Percentiles rank a stretch among this genome's conserved stretches.
Conservation (phyloP, 2,329 filamentous ascomycete species). For the Emydomyces testavorans region DNA sequence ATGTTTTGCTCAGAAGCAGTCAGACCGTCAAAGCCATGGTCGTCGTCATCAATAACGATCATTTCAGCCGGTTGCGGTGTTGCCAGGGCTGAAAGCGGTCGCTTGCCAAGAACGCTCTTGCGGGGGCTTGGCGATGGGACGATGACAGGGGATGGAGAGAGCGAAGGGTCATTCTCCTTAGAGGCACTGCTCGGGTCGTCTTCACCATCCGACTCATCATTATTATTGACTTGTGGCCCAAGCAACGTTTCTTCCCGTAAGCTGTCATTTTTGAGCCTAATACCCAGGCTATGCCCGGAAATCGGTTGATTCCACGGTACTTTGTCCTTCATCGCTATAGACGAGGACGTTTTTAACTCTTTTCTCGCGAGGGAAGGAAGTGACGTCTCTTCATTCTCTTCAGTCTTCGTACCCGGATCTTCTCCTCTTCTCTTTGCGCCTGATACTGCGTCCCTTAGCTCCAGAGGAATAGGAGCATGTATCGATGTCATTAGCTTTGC, state of each 20-base stretch:
- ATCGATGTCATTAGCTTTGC: slow-evolving; percentile 52
- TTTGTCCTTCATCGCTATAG: slow-evolving; percentile 27
- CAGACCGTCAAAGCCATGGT: slow-evolving; percentile 19
- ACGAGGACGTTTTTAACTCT: slow-evolving; percentile 12
- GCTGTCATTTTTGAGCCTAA: slow-evolving; percentile 4
- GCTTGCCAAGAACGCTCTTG: slow-evolving; percentile 31
- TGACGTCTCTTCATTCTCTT: slow-evolving; percentile 20
- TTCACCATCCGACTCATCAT: slow-evolving; percentile 25
- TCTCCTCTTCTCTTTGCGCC: slow-evolving; percentile 47
- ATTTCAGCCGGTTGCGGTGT: slow-evolving; percentile 26
- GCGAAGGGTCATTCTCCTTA: slow-evolving; percentile 41
- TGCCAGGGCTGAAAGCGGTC: slow-evolving; percentile 35
- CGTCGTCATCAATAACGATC: slow-evolving; percentile 24
- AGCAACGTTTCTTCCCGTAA: slow-evolving; percentile 11
- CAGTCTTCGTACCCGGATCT: slow-evolving; percentile 26
- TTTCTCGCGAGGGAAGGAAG: neutral
- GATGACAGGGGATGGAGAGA: slow-evolving; percentile 31
- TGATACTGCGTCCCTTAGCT: slow-evolving; percentile 35
- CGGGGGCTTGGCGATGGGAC: slow-evolving; percentile 27
- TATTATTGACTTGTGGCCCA: slow-evolving; percentile 19
- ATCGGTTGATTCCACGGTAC: slow-evolving; percentile 3
- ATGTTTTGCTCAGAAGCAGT: slow-evolving; percentile 35
- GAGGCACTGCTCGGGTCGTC: slow-evolving; percentile 28
- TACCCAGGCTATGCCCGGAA: slow-evolving; percentile 14
- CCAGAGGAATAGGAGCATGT: slow-evolving; percentile 44